Evolutionary conservation across 768 basidiomycete genomes (phyloP), one percentile per base, ranked within the genome.

Genomic region (Lactifluus rugatus): DNA sequence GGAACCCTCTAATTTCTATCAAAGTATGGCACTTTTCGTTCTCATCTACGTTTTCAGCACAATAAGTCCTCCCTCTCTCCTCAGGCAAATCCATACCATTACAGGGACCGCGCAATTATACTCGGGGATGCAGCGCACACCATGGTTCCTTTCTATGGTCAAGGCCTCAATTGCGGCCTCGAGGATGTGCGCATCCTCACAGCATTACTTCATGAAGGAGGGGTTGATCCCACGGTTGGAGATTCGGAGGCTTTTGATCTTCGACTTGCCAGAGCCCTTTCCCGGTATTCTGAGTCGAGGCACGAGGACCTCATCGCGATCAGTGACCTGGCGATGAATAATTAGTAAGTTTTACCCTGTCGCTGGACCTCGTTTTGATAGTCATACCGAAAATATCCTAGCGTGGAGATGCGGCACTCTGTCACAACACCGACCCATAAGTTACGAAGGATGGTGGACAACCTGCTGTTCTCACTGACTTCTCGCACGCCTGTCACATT

Each of bases 141-240:
- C 44, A 97, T 98, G 93, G 93, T 94, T n/a, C 94, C 95, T 62
- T 94, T 93, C 74, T 93, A 89, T 70, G 89, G 95, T 44, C 95
- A 99, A 77, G 95, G 95, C 42, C 79, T 98, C 65, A 99, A 99
- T 69, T 96, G 94, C 68, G 95, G 95, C 16, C 80, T 99, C 52
- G 95, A 99, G 73, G 95, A 99, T 71, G 93, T 98, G 65, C 83
- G 96, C 64, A 82, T 98, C 52, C 78, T 99, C 63, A 81, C 84
- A 58, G 77, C 81, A 31, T 73, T 93, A 56, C 77, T 97, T 66
- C 80, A 81, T 56, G 78, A 84, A 58, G 83, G 87, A 70, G 78
- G 78, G 16, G 85, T 94, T 57, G 74, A 78, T 59, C 71, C 83
- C 58, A 72, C 66, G 50, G 60, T 68, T 60, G 68, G 71, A 60